Percentiles rank a stretch among this genome's conserved stretches.
phyloP scores from a whole-genome alignment of 257 asterid species.

The Solanum etuberosum region DNA sequence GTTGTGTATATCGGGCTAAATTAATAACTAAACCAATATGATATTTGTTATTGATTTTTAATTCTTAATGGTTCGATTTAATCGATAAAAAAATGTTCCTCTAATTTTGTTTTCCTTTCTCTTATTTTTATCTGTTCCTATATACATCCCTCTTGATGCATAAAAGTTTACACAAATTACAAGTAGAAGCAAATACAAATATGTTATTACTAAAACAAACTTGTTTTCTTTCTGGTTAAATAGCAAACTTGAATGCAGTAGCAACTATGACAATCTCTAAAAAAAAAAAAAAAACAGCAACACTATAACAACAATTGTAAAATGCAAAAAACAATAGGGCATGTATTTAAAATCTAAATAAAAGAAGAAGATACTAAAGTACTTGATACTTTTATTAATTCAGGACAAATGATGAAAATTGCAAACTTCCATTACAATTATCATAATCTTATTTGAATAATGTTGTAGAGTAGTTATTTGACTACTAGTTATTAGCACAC shows the following conservation, averaged over 20 bases:
- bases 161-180: neutral
- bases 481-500: conserved; percentile 25
- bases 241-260: neutral
- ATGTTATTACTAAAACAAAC: neutral
- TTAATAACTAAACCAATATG: no score
- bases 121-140: neutral
- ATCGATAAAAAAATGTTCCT: neutral
- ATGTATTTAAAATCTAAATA: neutral
- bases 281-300: neutral
- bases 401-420: neutral
- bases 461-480: neutral
- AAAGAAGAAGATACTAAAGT: neutral
- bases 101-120: neutral
- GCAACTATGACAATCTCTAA: neutral
- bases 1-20: no score
- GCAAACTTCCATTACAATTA: neutral
- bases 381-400: neutral
- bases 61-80: no score
- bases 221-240: no score
- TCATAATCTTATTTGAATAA: neutral
- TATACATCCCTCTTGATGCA: neutral
- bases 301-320: neutral
- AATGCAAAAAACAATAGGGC: neutral
- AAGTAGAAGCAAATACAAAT: neutral
- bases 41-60: no score